Conservation (phyloP, 139 green algal genomes). For the Axilococcus clingmanii region DNA sequence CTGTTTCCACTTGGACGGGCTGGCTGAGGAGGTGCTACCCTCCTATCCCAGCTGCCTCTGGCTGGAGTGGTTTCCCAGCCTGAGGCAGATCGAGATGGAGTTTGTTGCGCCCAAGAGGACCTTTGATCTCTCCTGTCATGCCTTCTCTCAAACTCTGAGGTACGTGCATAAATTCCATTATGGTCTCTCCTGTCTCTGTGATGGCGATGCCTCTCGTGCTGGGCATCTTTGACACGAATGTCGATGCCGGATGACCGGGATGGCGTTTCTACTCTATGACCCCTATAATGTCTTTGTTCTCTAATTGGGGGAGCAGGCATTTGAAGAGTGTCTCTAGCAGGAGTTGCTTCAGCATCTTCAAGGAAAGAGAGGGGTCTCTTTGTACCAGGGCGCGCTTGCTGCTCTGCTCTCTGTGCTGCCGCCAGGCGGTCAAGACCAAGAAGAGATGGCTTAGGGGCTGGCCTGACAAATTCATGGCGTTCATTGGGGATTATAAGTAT, state of each 20-base stretch:
- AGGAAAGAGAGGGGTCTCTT: too few relatives aligned
- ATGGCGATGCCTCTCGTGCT: constrained; percentile 23
- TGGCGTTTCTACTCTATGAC: constrained; percentile 65
- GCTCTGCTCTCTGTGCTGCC: constrained; percentile 5
- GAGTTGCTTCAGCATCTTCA: too few relatives aligned
- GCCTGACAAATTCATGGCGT: constrained; percentile 57
- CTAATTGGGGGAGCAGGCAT: too few relatives aligned
- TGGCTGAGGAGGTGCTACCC: constrained; percentile 14
- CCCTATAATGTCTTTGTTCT: constrained; percentile 60
- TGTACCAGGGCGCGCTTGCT: too few relatives aligned
- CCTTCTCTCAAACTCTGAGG: too few relatives aligned
- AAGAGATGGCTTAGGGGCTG: constrained; percentile 50
- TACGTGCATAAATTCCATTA: constrained; percentile 12
- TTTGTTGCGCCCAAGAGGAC: background rate
- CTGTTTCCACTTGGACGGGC: constrained; percentile 3
- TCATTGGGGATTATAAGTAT: constrained; percentile 32
- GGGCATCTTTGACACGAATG: constrained; percentile 2
- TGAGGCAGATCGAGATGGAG: background rate
- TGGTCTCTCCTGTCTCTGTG: constrained; percentile 14
- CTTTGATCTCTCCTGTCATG: too few relatives aligned
- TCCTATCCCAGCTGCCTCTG: constrained; percentile 2
- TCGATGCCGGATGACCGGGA: constrained; percentile 58
- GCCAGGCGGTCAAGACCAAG: constrained; percentile 27
- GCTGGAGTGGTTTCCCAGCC: constrained; percentile 25
- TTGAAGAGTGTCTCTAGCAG: too few relatives aligned